A percentile compares a stretch with the other conserved stretches of the same genome.
Conservation (phyloP, 1,139 yeast genomes). For the Petasospora fabianii region DNA sequence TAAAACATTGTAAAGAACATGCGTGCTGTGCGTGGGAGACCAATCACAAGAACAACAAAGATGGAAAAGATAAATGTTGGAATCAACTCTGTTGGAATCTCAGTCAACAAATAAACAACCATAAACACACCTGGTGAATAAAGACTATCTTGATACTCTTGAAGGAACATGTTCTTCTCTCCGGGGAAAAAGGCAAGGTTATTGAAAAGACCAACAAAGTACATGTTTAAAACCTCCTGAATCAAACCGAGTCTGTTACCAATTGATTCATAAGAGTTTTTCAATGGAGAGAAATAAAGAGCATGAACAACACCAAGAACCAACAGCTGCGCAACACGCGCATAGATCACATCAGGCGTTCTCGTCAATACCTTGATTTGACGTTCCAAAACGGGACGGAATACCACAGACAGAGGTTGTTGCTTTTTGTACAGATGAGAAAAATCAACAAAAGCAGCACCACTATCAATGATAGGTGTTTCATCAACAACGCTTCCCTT, state of each 20-base stretch:
- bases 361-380: slow-evolving; percentile 41
- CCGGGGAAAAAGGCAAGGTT: slow-evolving; percentile 73
- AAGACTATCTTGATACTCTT: slow-evolving; percentile 72
- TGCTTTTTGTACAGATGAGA: slow-evolving; percentile 16
- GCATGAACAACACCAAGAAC: slow-evolving; percentile 66
- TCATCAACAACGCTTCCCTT: background rate
- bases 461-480: too few relatives aligned
- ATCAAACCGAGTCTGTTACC: slow-evolving; percentile 67
- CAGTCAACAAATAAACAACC: slow-evolving; percentile 60
- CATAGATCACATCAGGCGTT: slow-evolving; percentile 57
- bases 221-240: slow-evolving; percentile 70
- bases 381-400: slow-evolving; percentile 39
- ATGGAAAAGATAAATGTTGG: slow-evolving; percentile 58
- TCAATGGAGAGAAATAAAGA: slow-evolving; percentile 68
- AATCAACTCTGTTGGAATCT: slow-evolving; percentile 66
- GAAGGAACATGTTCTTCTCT: slow-evolving; percentile 73
- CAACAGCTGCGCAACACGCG: slow-evolving; percentile 63
- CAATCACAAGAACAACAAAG: slow-evolving; percentile 64
- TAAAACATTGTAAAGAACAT: slow-evolving; percentile 66
- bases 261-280: slow-evolving; percentile 54
- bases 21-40: slow-evolving; percentile 64
- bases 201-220: slow-evolving; percentile 77
- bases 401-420: slow-evolving; percentile 37
- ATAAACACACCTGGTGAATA: slow-evolving; percentile 60
- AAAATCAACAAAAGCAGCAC: too few relatives aligned